phyloP scores from a whole-genome alignment of 2,329 filamentous ascomycete species.

The Zopfia rhizophila region DNA sequence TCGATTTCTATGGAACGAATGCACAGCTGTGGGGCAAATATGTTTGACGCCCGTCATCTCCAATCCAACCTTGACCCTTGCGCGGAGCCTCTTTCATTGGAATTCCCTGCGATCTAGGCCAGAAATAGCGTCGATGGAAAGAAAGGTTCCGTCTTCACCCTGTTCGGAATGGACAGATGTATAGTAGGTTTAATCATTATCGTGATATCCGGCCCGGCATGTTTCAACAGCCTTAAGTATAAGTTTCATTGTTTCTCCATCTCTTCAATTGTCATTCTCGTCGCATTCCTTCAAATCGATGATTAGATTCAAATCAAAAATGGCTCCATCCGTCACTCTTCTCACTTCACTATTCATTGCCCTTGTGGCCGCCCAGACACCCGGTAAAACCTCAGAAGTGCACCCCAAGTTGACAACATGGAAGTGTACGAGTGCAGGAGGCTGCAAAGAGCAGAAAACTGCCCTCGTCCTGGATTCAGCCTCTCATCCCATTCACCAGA shows the following conservation, averaged over 20 bases:
- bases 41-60: background rate
- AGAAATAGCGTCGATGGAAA: slow-evolving; percentile 5
- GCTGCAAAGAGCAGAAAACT: slow-evolving; percentile 60
- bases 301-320: slow-evolving; percentile 19
- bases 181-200: slow-evolving; percentile 21
- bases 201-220: slow-evolving; percentile 10
- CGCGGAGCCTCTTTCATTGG: slow-evolving; percentile 10
- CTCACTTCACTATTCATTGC: slow-evolving; percentile 38
- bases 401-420: slow-evolving; percentile 65
- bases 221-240: slow-evolving; percentile 9
- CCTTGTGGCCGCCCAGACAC: slow-evolving; percentile 42
- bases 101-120: slow-evolving; percentile 7
- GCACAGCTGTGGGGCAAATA: slow-evolving; percentile 1
- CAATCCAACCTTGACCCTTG: background rate
- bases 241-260: slow-evolving; percentile 11
- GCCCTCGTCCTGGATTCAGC: slow-evolving; percentile 63
- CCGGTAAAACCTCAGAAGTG: slow-evolving; percentile 52
- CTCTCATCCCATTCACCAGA: slow-evolving; percentile 58
- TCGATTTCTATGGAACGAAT: background rate
- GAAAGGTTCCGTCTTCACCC: slow-evolving; percentile 14
- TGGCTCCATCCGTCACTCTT: slow-evolving; percentile 36
- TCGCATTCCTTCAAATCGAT: slow-evolving; percentile 9
- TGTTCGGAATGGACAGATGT: slow-evolving; percentile 16
- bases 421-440: slow-evolving; percentile 62
- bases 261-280: slow-evolving; percentile 9